A percentile compares a stretch with the other conserved stretches of the same genome.
These are phyloP conservation scores for Wickerhamiella nectarea DNA, from an alignment of 805 yeast species.

Conservation along the genomic window DNA sequence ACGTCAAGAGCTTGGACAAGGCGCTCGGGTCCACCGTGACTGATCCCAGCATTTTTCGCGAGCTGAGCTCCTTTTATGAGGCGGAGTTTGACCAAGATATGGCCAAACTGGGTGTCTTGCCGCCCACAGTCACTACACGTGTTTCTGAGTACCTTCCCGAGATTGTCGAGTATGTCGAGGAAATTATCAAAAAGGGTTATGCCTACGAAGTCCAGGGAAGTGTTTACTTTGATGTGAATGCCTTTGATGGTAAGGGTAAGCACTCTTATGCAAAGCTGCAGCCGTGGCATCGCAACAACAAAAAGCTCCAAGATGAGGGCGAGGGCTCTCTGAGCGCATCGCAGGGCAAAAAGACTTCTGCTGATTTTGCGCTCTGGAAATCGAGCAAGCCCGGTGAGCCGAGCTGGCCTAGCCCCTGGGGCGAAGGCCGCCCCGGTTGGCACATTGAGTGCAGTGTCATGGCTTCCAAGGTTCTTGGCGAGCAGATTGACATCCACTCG, in stretches of 20 bases:
- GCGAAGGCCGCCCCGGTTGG: slow-evolving; percentile 98
- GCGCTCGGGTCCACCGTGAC: slow-evolving; percentile 62
- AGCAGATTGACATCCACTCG: slow-evolving; percentile 80
- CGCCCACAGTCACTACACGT: slow-evolving; percentile 77
- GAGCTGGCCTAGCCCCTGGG: slow-evolving; percentile 92
- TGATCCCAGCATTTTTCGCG: slow-evolving; percentile 72
- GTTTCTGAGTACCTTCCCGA: slow-evolving; percentile 95
- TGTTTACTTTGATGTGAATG: slow-evolving; percentile 85
- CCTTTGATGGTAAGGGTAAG: slow-evolving; percentile 54
- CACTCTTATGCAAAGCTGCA: slow-evolving; percentile 92
- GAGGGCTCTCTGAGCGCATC: slow-evolving; percentile 67
- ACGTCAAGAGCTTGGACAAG: slow-evolving; percentile 59
- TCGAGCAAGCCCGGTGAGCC: slow-evolving; percentile 96
- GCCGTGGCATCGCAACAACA: slow-evolving; percentile 93
- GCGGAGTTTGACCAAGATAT: slow-evolving; percentile 70
- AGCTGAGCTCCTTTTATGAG: slow-evolving; percentile 85
- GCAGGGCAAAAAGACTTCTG: slow-evolving; percentile 52
- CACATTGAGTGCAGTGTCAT: slow-evolving; percentile 98
- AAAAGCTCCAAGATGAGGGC: slow-evolving; percentile 79
- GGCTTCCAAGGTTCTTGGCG: slow-evolving; percentile 84
- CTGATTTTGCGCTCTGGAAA: slow-evolving; percentile 96
- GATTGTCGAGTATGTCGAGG: slow-evolving; percentile 63
- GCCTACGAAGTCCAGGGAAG: slow-evolving; percentile 75
- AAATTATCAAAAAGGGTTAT: slow-evolving; percentile 64
- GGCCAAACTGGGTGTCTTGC: slow-evolving; percentile 68